Evolutionary conservation across 441 rosid genomes (phyloP).

Genomic region (Pelargonium myrrhifolium): DNA sequence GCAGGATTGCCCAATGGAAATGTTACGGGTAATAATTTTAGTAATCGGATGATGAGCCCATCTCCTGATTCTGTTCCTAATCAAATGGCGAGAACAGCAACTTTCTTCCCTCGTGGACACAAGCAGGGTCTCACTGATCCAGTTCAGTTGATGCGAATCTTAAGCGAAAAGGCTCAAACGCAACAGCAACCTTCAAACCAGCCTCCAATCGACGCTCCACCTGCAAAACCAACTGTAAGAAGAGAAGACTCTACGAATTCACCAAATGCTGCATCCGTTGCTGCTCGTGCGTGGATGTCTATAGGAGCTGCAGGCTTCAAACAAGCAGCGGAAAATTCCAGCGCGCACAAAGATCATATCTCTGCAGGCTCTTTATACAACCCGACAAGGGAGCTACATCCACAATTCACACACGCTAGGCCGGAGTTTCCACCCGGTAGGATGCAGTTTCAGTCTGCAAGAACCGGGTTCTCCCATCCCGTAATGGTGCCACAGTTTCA

Average conservation of each 20-base stretch:
- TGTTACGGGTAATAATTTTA: constrained; percentile 22
- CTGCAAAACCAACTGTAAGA: constrained; percentile 28
- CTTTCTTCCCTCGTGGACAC: constrained; percentile 30
- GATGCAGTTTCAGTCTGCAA: constrained; percentile 45
- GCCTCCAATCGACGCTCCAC: constrained; percentile 23
- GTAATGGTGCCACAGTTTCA: constrained; percentile 45
- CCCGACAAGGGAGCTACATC: constrained; percentile 49
- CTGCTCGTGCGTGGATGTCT: constrained; percentile 90
- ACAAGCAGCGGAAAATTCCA: constrained; percentile 42
- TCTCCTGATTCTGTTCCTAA: constrained; percentile 38
- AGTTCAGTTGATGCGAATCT: constrained; percentile 52
- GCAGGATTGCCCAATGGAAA: constrained; percentile 52
- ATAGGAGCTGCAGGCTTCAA: constrained; percentile 60
- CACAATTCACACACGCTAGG: constrained; percentile 36
- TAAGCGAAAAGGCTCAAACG: constrained; percentile 47
- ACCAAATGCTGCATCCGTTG: constrained; percentile 48
- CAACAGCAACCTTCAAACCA: constrained; percentile 41
- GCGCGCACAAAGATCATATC: constrained; percentile 42
- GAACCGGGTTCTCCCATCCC: constrained; percentile 44
- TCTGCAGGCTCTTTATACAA: constrained; percentile 59
- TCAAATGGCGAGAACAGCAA: constrained; percentile 37
- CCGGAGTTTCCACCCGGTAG: constrained; percentile 43
- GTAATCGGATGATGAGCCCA: constrained; percentile 32
- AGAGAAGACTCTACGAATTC: constrained; percentile 43
- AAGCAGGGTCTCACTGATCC: constrained; percentile 52